Percentiles rank a stretch among this genome's conserved stretches.
Evolutionary conservation across 2,329 filamentous ascomycete species (phyloP).

Genomic region (Paecilomyces sp.): DNA sequence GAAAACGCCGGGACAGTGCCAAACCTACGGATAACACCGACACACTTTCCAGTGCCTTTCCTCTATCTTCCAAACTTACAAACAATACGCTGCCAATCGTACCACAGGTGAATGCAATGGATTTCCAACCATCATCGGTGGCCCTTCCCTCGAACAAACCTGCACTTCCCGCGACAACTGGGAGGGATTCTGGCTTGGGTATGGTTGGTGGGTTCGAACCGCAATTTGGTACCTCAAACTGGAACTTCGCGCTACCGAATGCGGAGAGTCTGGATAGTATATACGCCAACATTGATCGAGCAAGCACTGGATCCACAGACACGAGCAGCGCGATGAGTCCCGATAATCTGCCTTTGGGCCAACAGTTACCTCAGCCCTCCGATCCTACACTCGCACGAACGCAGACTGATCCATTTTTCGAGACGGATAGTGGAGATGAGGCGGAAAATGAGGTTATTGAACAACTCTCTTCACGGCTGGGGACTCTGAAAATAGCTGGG

Average conservation of each 20-base stretch:
- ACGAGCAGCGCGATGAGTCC: slow-evolving; percentile 13
- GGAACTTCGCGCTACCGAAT: slow-evolving; percentile 29
- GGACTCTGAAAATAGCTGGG: slow-evolving; percentile 35
- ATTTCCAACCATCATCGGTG: neutral
- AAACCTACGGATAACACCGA: neutral
- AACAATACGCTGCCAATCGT: neutral
- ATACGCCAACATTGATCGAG: slow-evolving; percentile 24
- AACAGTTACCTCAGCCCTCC: slow-evolving; percentile 20
- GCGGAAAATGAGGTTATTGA: slow-evolving; percentile 35
- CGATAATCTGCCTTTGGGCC: slow-evolving; percentile 17
- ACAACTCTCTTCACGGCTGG: slow-evolving; percentile 37
- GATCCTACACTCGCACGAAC: slow-evolving; percentile 14
- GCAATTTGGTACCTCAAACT: slow-evolving; percentile 19
- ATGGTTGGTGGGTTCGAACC: slow-evolving; percentile 12
- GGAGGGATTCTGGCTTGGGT: slow-evolving; percentile 12
- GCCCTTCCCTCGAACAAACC: neutral
- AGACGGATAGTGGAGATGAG: slow-evolving; percentile 29
- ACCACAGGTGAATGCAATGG: neutral
- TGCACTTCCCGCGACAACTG: neutral
- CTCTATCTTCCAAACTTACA: neutral
- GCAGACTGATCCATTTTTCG: slow-evolving; percentile 15
- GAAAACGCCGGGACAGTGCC: neutral
- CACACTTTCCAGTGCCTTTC: neutral
- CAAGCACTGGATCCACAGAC: slow-evolving; percentile 11
- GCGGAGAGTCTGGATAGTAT: slow-evolving; percentile 28